Percentiles rank a stretch among this genome's conserved stretches.
phyloP scores from a whole-genome alignment of 768 basidiomycete genomes.

The Lepiota subincarnata region DNA sequence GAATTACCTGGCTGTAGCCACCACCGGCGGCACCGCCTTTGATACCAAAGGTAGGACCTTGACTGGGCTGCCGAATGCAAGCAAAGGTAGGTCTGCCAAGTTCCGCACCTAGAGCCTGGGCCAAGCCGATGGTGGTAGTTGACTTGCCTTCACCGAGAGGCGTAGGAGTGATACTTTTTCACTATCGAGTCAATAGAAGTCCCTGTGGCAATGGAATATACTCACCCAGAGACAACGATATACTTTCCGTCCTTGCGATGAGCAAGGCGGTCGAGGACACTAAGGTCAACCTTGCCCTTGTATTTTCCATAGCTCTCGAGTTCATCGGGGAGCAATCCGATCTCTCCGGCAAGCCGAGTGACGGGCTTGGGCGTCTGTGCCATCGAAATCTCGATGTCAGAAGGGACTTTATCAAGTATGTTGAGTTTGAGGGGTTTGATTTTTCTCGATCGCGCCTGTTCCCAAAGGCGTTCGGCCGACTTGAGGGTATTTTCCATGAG shows the following conservation, averaged over 20 bases:
- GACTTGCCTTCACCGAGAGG: slow-evolving; percentile 98
- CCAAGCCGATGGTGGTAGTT: slow-evolving; percentile 94
- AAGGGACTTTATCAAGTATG: slow-evolving; percentile 83
- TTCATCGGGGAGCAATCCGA: slow-evolving; percentile 82
- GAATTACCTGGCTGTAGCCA: slow-evolving; percentile 98
- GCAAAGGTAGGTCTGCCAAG: slow-evolving; percentile 91
- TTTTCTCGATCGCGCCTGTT: slow-evolving; percentile 58
- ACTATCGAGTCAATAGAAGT: background rate
- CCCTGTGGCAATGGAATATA: background rate
- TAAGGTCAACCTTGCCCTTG: slow-evolving; percentile 96
- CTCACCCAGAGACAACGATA: slow-evolving; percentile 88
- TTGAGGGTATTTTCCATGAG: slow-evolving; percentile 92
- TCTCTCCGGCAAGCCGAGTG: slow-evolving; percentile 77
- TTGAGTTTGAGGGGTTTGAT: slow-evolving; percentile 77
- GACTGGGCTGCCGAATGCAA: slow-evolving; percentile 96
- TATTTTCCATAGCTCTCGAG: slow-evolving; percentile 92
- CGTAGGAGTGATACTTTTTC: slow-evolving; percentile 83
- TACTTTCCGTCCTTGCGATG: slow-evolving; percentile 94
- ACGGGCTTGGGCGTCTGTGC: slow-evolving; percentile 92
- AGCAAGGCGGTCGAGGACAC: slow-evolving; percentile 76
- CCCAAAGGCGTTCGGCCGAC: slow-evolving; percentile 81
- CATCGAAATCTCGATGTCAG: slow-evolving; percentile 94
- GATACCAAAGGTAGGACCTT: slow-evolving; percentile 98
- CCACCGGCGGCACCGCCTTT: slow-evolving; percentile 99
- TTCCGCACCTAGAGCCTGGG: slow-evolving; percentile 94